A percentile compares a stretch with the other conserved stretches of the same genome.
These are phyloP conservation scores for Diplodia mutila DNA, from an alignment of 2,329 filamentous ascomycete species.

Conservation along the genomic window DNA sequence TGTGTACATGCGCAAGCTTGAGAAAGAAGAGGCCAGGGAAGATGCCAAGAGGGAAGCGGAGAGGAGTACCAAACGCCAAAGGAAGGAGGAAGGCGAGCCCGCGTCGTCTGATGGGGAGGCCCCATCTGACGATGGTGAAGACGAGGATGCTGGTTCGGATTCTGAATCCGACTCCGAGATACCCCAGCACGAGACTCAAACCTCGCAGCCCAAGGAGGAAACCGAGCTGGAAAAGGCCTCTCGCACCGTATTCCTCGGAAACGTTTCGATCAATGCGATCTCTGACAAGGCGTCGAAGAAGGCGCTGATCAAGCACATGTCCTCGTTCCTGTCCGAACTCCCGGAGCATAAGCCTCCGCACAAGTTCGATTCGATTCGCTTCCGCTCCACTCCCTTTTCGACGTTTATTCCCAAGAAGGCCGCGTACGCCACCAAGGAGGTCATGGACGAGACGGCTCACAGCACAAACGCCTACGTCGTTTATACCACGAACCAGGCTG, in stretches of 20 bases:
- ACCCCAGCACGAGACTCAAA: constrained; percentile 55
- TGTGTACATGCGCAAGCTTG: constrained; percentile 69
- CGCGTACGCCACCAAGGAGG: constrained; percentile 86
- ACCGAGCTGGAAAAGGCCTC: constrained; percentile 79
- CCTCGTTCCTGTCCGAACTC: constrained; percentile 68
- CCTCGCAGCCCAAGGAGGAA: constrained; percentile 43
- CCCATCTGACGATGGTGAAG: no score
- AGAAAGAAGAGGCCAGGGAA: constrained; percentile 50
- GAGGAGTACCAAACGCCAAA: constrained; percentile 43
- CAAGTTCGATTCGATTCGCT: constrained; percentile 88
- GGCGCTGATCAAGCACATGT: constrained; percentile 73
- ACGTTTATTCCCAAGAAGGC: constrained; percentile 86
- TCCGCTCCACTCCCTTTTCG: constrained; percentile 88
- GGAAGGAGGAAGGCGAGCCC: constrained; percentile 38
- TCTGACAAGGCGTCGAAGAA: constrained; percentile 81
- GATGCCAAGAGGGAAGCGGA: constrained; percentile 37
- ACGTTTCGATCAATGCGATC: constrained; percentile 83
- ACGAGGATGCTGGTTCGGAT: constrained; percentile 32
- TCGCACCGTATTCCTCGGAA: constrained; percentile 90
- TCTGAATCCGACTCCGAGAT: constrained; percentile 58
- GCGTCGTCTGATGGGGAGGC: no score
- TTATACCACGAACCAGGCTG: constrained; percentile 75
- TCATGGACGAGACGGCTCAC: constrained; percentile 89
- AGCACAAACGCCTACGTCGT: constrained; percentile 95
- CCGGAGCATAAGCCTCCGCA: constrained; percentile 57